Base-by-base conservation (phyloP, 2,329 filamentous ascomycete genomes). In the Thelonectria rubi region DNA sequence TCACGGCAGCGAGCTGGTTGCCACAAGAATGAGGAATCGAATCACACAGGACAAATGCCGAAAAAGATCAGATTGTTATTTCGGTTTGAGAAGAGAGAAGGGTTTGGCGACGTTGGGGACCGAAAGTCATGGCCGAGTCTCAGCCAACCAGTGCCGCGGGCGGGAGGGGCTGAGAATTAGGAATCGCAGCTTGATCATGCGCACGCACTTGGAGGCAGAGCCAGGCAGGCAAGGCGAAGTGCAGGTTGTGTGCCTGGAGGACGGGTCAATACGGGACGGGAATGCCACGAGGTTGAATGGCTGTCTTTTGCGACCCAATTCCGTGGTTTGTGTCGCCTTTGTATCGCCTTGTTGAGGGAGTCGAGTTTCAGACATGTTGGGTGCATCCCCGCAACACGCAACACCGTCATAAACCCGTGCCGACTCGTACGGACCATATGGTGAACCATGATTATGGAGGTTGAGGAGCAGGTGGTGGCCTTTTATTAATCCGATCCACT, bases 171-270 rank as follows among this genome's bases (percentile, higher is more conserved):
- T 52, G 15, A 53, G 53, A 60, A 53, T 60, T 63, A 60, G 56
- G 61, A 63, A 62, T 62, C 55, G 49, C 24, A 46, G 24, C 34
- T 21, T 40, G 59, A 37, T 62, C 58, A 60, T 56, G 52, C 47
- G 47, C 51, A 37, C 52, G 24, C 21, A 20, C 4, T 15, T 14
- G 24, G 24, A 58, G 11, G 3, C 34, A 32, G 42, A 51, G 50
- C 26, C 24, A 9, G 45, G 24, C 26, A 32, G 32, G 32, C 37
- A 9, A 32, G 9, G 30, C 37, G 18, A 18, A 51, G 42, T 49
- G 47, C 53, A 43, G 20, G 34, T 60, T 56, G 39, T 40, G 58
- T 57, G 58, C 46, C 40, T 60, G 20, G 51, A 37, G 14, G 34
- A 21, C 46, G 58, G 26, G 21, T 46, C 52, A 26, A 42, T 24